phyloP scores from a whole-genome alignment of 108 stramenopile species.

The Asterionellopsis glacialis region DNA sequence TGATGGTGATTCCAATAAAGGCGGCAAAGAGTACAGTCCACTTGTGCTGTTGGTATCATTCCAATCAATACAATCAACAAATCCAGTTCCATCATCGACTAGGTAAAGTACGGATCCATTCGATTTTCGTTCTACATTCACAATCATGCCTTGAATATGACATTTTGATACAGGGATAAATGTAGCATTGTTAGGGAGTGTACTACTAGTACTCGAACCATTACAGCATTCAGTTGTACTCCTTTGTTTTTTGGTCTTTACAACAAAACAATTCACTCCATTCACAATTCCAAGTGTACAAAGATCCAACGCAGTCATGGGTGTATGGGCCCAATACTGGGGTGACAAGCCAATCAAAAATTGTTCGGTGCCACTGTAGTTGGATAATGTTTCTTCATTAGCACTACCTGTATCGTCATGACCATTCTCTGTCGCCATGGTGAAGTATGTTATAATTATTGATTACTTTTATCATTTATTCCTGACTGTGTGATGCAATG shows the following conservation, averaged over 20 bases:
- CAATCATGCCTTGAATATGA: constrained; percentile 56
- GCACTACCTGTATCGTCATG: no score
- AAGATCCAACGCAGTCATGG: constrained; percentile 56
- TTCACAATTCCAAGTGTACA: constrained; percentile 43
- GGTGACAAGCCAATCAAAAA: constrained; percentile 69
- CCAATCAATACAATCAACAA: constrained; percentile 71
- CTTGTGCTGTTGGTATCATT: constrained; percentile 1
- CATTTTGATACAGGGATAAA: constrained; percentile 65
- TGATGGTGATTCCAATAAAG: constrained; percentile 4
- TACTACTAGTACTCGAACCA: not conserved
- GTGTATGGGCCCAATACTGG: constrained; percentile 74
- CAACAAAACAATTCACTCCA: constrained; percentile 59
- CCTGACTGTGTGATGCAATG: no score
- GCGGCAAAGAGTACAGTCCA: constrained; percentile 23
- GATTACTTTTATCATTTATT: no score
- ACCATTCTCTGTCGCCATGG: no score
- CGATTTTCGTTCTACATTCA: constrained; percentile 37
- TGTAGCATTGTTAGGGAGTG: constrained; percentile 9
- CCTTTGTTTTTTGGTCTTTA: not conserved
- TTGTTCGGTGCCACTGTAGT: constrained; percentile 12
- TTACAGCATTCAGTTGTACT: not conserved
- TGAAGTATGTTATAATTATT: no score
- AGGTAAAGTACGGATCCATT: constrained; percentile 52
- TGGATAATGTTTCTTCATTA: not conserved
- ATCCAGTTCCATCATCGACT: constrained; percentile 83